Evolutionary conservation across 179 eudicot genomes (phyloP), one percentile per base, ranked within the genome.

Genomic region (Silene vulgaris): DNA sequence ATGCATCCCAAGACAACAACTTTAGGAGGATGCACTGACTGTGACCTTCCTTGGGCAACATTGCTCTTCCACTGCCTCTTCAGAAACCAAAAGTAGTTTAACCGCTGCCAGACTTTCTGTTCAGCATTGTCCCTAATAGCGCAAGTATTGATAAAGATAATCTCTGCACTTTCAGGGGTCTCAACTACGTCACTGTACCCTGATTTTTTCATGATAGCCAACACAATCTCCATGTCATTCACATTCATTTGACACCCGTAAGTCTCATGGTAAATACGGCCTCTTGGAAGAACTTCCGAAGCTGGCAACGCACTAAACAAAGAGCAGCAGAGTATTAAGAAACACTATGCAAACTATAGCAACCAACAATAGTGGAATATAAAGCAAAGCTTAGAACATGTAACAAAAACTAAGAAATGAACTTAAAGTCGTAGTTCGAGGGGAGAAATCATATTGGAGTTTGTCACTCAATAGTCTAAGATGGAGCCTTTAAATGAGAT

Each of bases 61-160:
- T 96, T 96, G 72, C 76, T 89, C 82, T 92, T 95, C 99, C 97
- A 96, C 0, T 93, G 90, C 78, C 97, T 85, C 85, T 96, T 93
- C 62, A 96, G 78, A 88, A 96, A 96, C 99, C 99, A 96, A 81
- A 96, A 96, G 80, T 96, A 96, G 76, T 96, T 96, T 35, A 96
- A 91, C 56, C 99, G 89, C 75, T 96, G 99, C 99, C 99, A 96
- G 23, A 96, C 99, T 78, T 80, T 93, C 77, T 93, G 97, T 74
- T 96, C 99, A 45, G 97, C 97, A 80, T 96, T 96, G 78, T 93
- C 99, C 82, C 99, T 87, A 71, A 96, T 96, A 4, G 99, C 99
- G 79, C 99, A 96, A 13, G 99, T 96, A 74, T 96, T 96, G 62
- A 96, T 88, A 73, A 96, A 95, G 40, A 96, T 93, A 48, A 96